These are phyloP conservation scores for Musa acuminata DNA, from an alignment of 176 grass and related monocot genomes.

Conservation along the genomic window DNA sequence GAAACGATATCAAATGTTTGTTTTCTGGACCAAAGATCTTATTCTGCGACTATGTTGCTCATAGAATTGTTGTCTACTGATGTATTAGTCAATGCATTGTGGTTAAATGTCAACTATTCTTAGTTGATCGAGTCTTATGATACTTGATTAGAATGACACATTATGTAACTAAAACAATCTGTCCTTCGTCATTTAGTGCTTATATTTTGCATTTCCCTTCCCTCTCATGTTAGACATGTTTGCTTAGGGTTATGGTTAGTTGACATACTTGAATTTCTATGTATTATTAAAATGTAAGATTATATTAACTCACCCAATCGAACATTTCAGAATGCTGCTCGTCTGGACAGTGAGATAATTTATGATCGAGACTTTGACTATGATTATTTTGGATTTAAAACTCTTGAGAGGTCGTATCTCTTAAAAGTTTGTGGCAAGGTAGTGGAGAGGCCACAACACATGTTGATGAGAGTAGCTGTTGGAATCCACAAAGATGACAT, in stretches of 20 bases:
- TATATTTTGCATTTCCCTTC: no score
- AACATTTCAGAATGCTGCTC: conserved; percentile 58
- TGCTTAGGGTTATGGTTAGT: no score
- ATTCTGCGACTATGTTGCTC: no score
- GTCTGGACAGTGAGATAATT: conserved; percentile 91
- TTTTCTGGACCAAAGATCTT: no score
- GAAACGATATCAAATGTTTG: no score
- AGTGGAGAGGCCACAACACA: conserved; percentile 79
- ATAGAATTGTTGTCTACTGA: no score
- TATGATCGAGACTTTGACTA: conserved; percentile 95
- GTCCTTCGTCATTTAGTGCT: not conserved
- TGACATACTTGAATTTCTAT: not conserved
- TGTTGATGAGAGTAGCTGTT: conserved; percentile 93
- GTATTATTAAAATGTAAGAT: not conserved
- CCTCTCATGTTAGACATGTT: no score
- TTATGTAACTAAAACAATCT: no score
- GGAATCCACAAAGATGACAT: conserved; percentile 95
- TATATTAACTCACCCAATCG: not conserved
- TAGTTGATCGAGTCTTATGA: no score
- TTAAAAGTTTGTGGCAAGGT: conserved; percentile 61
- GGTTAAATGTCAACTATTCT: no score
- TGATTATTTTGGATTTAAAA: conserved; percentile 96
- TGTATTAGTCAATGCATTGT: no score
- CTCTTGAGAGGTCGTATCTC: conserved; percentile 89
- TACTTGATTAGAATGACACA: no score